These are phyloP conservation scores for Solanum pennellii DNA, from an alignment of 257 asterid genomes.

Conservation along the genomic window DNA sequence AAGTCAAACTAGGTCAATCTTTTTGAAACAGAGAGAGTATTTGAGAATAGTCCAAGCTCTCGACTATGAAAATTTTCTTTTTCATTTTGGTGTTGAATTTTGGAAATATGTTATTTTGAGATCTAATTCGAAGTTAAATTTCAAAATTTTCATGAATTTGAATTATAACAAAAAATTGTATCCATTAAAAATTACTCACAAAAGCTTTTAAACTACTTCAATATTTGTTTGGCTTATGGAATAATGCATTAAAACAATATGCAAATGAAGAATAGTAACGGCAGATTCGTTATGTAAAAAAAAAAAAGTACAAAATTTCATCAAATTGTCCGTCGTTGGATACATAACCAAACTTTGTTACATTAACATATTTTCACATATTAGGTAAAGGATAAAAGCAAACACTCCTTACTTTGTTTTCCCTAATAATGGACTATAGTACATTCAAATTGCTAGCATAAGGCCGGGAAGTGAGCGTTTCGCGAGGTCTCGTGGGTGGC, in stretches of 20 bases:
- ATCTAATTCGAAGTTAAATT: not conserved
- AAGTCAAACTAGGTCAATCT: too few relatives aligned
- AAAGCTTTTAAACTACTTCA: too few relatives aligned
- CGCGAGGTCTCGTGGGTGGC: constrained; percentile 74
- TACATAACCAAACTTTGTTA: not conserved
- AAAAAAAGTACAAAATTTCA: not conserved
- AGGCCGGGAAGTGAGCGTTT: constrained; percentile 65
- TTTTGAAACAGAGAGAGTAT: too few relatives aligned
- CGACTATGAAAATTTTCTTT: too few relatives aligned
- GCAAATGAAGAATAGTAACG: too few relatives aligned
- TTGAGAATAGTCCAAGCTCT: too few relatives aligned
- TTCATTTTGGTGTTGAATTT: too few relatives aligned
- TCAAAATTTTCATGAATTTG: not conserved
- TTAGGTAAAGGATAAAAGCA: not conserved
- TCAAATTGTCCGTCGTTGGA: not conserved
- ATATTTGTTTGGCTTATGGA: too few relatives aligned
- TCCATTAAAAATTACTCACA: too few relatives aligned
- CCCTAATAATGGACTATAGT: not conserved
- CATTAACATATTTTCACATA: not conserved
- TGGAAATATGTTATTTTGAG: too few relatives aligned
- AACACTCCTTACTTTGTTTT: not conserved
- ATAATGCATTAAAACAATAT: too few relatives aligned
- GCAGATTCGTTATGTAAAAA: too few relatives aligned
- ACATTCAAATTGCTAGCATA: constrained; percentile 51
- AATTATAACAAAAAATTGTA: not conserved